A percentile compares a stretch with the other conserved stretches of the same genome.
Evolutionary conservation across 2,329 filamentous ascomycete species (phyloP).

Genomic region (Tolypocladium ovalisporum): DNA sequence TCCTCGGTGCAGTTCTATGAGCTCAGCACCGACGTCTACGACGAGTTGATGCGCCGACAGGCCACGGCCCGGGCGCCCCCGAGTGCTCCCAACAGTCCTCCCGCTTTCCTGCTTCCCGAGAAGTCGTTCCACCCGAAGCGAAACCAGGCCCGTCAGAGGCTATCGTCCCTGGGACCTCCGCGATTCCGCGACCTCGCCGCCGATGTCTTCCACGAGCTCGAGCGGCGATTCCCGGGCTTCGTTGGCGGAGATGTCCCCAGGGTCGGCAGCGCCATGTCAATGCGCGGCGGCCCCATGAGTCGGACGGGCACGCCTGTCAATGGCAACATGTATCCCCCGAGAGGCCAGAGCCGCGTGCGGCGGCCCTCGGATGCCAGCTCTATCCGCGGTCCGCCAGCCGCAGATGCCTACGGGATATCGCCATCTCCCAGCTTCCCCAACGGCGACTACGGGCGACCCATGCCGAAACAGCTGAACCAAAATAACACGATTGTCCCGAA

Average conservation of each 20-base stretch:
- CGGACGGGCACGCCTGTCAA: constrained; percentile 53
- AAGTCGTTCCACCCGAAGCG: constrained; percentile 89
- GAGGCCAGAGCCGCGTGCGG: constrained; percentile 41
- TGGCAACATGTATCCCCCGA: constrained; percentile 38
- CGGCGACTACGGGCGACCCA: constrained; percentile 62
- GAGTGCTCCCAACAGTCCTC: constrained; percentile 43
- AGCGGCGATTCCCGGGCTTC: constrained; percentile 80
- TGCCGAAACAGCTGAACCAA: constrained; percentile 75
- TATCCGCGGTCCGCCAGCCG: constrained; percentile 34
- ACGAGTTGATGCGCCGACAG: constrained; percentile 84
- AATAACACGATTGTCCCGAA: constrained; percentile 96
- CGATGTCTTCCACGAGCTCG: constrained; percentile 91
- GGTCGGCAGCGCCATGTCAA: constrained; percentile 56
- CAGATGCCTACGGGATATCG: constrained; percentile 41
- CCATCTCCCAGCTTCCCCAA: constrained; percentile 47
- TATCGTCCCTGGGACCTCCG: constrained; percentile 77
- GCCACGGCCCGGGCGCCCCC: constrained; percentile 46
- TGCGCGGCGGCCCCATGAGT: constrained; percentile 45
- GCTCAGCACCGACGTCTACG: constrained; percentile 93
- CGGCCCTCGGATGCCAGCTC: constrained; percentile 54
- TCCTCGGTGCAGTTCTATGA: constrained; percentile 93
- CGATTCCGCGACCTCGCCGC: constrained; percentile 87
- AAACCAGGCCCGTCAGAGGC: constrained; percentile 92
- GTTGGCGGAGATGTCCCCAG: constrained; percentile 57
- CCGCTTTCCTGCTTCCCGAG: constrained; percentile 71